Base-by-base conservation (phyloP, 768 basidiomycete species). In the Megacollybia marginata region DNA sequence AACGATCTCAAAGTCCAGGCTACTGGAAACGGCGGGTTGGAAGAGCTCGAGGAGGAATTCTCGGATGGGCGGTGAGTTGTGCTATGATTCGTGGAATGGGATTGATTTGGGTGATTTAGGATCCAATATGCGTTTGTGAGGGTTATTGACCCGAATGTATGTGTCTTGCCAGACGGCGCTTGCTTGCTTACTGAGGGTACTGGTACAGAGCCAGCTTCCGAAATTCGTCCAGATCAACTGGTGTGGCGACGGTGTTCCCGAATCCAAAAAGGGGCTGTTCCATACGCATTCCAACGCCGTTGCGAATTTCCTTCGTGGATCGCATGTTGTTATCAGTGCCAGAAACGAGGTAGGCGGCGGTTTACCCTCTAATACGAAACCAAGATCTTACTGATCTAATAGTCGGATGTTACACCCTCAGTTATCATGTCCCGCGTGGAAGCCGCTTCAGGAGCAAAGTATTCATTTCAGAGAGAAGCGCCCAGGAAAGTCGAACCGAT, bases 221-320 rank as follows among this genome's bases (percentile, higher is more conserved):
- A 97, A 96, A 69, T 91, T 94, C 54, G 92, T 97, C 13, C 89
- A 95, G 61, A 86, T 98, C 66, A 91, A 92, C 59, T 96, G 95
- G 94, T 92, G 92, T 57, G 95, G 95, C 42, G 94, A 95, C 60
- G 95, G 95, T 51, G 95, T 98, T 1, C 95, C 95, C 11, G 91
- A 84, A 63, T 74, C 75, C 16, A 86, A 89, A 67, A 98, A 98
- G 64, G 95, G 95, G 8, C 74, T 96, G 19, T 95, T 95, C 70
- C 85, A 91, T 60, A 85, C 82, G 8, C 94, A 97, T 64, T 81
- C 92, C 7, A 76, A 78, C 42, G 77, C 91, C 1, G 87, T 98
- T 9, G 76, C 83, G 38, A 79, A 72, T 50, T 94, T 86, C 65
- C 73, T 98, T 42, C 82, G 82, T 6, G 90, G 89, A 36, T 79